Base-by-base conservation (phyloP, 2,329 filamentous ascomycete genomes). In the Dactylellina cionopaga region DNA sequence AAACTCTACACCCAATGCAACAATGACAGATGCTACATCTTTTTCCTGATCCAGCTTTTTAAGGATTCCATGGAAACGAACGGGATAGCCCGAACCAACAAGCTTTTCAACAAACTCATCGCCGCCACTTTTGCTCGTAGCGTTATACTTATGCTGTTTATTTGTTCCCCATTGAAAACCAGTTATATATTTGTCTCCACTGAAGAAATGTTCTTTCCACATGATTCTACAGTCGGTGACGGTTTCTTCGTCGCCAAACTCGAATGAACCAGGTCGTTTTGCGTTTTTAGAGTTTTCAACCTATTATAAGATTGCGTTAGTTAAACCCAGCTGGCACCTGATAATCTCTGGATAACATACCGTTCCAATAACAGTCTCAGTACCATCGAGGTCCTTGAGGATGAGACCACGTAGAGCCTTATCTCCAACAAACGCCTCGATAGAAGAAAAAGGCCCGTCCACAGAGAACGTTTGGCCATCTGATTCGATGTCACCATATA, bases 101-200 rank as follows among this genome's bases (percentile, higher is more conserved):
- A 54, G 13, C 31, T 59, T 62, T 39, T 56, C 17, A 4, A 63
- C 43, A 1, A 19, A 17, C 15, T 70, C 39, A n/a, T 46, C 49
- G 4, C 65, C 65, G 13, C 41, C 49, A n/a, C 31, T 49, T 25
- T 70, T 70, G 17, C 65, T 62, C 5, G 58, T 70, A 15, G 39
- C 65, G 51, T 63, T 70, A 15, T 70, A 70, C 17, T 41, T 39
- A 13, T 70, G 27, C 5, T 46, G 15, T 24, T 70, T 70, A 39
- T 43, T 63, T 1, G 65, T 70, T 27, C 55, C 65, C 24, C 62
- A 70, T n/a, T 70, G 55, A 27, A 70, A 63, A 3, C 65, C 65
- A 7, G 47, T 62, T 9, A 70, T 33, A 54, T 62, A 62, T 19
- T 63, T 70, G 10, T 63, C 65, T 24, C 56, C 33, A 4, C 49